Evolutionary conservation across 768 basidiomycete genomes (phyloP).

Genomic region (Tremella yokohamensis): DNA sequence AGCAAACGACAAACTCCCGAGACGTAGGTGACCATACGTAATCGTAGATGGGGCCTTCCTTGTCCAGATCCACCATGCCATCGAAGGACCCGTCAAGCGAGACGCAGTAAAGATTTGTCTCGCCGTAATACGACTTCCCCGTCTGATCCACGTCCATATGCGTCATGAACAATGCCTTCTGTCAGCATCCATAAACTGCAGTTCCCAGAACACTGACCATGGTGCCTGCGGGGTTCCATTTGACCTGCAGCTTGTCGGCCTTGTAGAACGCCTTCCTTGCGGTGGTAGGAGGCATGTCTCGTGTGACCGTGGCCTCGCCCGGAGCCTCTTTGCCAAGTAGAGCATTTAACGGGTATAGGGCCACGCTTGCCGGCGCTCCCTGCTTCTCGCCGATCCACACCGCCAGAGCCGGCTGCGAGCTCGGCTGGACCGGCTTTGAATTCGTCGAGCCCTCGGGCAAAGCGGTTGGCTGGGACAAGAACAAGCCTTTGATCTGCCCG

Average conservation of each 20-base stretch:
- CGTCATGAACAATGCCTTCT: slow-evolving; percentile 66
- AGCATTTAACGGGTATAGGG: slow-evolving; percentile 68
- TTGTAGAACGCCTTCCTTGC: slow-evolving; percentile 83
- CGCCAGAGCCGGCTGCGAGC: slow-evolving; percentile 58
- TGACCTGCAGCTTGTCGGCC: slow-evolving; percentile 85
- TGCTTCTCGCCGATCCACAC: slow-evolving; percentile 94
- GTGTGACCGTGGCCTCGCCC: slow-evolving; percentile 35
- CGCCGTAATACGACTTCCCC: slow-evolving; percentile 97
- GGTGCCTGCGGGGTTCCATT: slow-evolving; percentile 94
- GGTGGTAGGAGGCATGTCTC: slow-evolving; percentile 66
- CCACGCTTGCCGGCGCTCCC: slow-evolving; percentile 83
- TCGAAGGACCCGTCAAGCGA: slow-evolving; percentile 91
- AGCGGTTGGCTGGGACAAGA: slow-evolving; percentile 34
- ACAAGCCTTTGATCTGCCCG: slow-evolving; percentile 38
- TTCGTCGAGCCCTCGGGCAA: slow-evolving; percentile 34
- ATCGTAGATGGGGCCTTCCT: slow-evolving; percentile 96
- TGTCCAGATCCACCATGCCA: slow-evolving; percentile 76
- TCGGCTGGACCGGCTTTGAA: slow-evolving; percentile 28
- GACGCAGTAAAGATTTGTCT: slow-evolving; percentile 89
- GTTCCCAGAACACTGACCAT: slow-evolving; percentile 57
- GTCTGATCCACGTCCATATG: slow-evolving; percentile 96
- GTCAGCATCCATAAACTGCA: slow-evolving; percentile 9
- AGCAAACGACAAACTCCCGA: slow-evolving; percentile 93
- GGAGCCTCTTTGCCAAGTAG: slow-evolving; percentile 28
- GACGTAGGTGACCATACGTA: slow-evolving; percentile 94